Evolutionary conservation across 1,139 yeast genomes (phyloP).

Genomic region (Candida sp.): DNA sequence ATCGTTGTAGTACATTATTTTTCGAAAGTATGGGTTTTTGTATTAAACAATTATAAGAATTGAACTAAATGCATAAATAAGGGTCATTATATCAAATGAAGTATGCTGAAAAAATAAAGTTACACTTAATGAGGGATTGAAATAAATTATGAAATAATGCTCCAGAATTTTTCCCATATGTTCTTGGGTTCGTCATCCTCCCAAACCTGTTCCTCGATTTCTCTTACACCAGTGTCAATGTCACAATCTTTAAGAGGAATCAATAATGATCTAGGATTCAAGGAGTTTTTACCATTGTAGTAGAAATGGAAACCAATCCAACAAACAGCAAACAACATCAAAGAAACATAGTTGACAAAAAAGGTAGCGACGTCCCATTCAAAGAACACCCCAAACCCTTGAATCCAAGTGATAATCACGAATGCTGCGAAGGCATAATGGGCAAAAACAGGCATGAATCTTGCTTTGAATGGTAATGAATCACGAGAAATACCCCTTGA

Average conservation of each 20-base stretch:
- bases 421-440: constrained; percentile 53
- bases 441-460: constrained; percentile 58
- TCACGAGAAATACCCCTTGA: constrained; percentile 59
- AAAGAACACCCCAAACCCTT: constrained; percentile 67
- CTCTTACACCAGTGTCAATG: constrained; percentile 59
- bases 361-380: constrained; percentile 51
- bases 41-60: too few relatives aligned
- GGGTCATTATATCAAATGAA: too few relatives aligned
- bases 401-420: constrained; percentile 57
- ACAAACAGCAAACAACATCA: constrained; percentile 50
- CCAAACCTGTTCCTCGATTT: constrained; percentile 50
- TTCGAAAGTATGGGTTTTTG: too few relatives aligned
- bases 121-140: too few relatives aligned
- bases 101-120: too few relatives aligned
- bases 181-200: constrained; percentile 50
- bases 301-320: constrained; percentile 53
- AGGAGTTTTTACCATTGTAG: constrained; percentile 37
- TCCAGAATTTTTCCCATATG: constrained; percentile 56
- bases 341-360: constrained; percentile 65
- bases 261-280: constrained; percentile 29
- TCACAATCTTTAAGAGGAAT: constrained; percentile 53
- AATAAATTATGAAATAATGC: constrained; percentile 16
- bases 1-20: too few relatives aligned
- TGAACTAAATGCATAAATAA: too few relatives aligned
- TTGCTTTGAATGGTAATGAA: constrained; percentile 68